Evolutionary conservation across 2,329 filamentous ascomycete species (phyloP), one percentile per base, ranked within the genome.

Genomic region (Aureobasidium musti): DNA sequence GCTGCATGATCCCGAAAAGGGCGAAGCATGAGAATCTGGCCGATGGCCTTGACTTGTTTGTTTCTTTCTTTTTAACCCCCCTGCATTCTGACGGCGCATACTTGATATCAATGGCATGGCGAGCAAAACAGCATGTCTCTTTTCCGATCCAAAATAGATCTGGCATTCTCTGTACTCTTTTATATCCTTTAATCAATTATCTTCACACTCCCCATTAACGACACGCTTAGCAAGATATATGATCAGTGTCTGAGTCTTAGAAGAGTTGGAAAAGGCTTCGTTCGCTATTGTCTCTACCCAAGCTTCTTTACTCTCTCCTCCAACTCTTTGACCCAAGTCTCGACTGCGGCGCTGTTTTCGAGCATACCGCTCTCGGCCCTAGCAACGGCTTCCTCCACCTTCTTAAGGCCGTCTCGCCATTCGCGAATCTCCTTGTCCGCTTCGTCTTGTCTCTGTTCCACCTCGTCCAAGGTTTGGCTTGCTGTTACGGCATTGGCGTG

Each of bases 401-500:
- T 91, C 68, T 88, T 86, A 19, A 98, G 78, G 0, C 92, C 91
- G 66, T 91, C 89, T 69, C 87, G 86, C 95, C 95, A 98, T 75
- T 90, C 88, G 78, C 88, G 87, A 67, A 99, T 88, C 76, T 98
- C 95, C 5, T 83, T 83, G 28, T 88, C 87, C 86, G 95, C 93
- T 69, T 95, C 91, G 1, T 83, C 84, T 78, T 98, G 95, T 69
- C 88, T 84, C 74, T 84, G 86, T 78, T 97, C 93, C 47, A 97
- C 82, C 59, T 86, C 86, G 64, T 90, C 87, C 63, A 99, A 80
- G 8, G 89, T 91, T 72, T 91, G 88, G 68, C 88, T 88, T 1
- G 94, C 94, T 37, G 87, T 87, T 30, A 91, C 93, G 0, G 95
- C 95, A 72, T 93, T 91, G 0, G 91, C 88, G 74, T 99, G 95